Evolutionary conservation across 2,329 filamentous ascomycete genomes (phyloP), one percentile per base, ranked within the genome.

Genomic region (Paraphoma chrysanthemicola): DNA sequence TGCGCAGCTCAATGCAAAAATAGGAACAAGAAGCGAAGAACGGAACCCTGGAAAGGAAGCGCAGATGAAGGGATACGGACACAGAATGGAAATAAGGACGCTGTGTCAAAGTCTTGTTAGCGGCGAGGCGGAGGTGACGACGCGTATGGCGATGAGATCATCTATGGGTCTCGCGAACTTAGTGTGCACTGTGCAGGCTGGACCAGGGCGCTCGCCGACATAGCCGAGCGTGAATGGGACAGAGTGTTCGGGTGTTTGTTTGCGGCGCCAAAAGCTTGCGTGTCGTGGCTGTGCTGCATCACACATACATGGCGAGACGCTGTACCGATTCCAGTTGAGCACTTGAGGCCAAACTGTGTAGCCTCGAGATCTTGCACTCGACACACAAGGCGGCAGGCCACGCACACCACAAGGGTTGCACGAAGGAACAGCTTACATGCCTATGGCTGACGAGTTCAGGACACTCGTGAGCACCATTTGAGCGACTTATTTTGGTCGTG

Each of bases 101-200:
- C 16, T 17, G 17, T 12, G 47, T 31, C 23, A 31, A 30, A 46
- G 29, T 30, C 23, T n/a, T 16, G 10, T 30, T 31, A n/a, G 33
- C 17, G 31, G 33, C 30, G 29, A 48, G 45, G 31, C 17, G 18
- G 18, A 30, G 44, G 47, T 41, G 47, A 49, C 47, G 46, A 48
- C 46, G 47, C 33, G 33, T 49, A 42, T 8, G 14, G 14, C 16
- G 39, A 42, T 42, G 39, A 42, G 10, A 8, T 42, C 39, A 42
- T 17, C 11, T 42, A 17, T n/a, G 39, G 39, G 16, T 8, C 14
- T 17, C 16, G 39, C 39, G 39, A n/a, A 42, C 16, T 42, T 42
- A 17, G 39, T 42, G 39, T 42, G 39, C 39, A 17, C 33, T 42
- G 10, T n/a, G 16, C 39, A 42, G 39, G 39, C 12, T 16, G n/a